phyloP scores from a whole-genome alignment of 129 eudicot species.

The Saussurea involucrata region DNA sequence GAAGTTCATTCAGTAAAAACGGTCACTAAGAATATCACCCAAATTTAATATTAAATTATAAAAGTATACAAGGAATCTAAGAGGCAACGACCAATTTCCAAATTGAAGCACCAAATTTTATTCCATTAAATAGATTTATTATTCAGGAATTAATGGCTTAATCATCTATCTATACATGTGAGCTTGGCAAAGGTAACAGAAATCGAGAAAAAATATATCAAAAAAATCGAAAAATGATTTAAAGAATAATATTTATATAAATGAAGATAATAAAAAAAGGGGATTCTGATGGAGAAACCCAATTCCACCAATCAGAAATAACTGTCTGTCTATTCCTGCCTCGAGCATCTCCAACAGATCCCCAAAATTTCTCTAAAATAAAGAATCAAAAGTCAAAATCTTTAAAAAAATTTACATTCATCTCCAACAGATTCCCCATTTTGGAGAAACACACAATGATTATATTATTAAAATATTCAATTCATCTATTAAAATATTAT shows the following conservation, averaged over 20 bases:
- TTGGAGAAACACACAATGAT: too few species aligned
- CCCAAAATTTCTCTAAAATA: too few species aligned
- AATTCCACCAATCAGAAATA: slow-evolving; percentile 13
- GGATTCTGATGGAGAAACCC: slow-evolving; percentile 19
- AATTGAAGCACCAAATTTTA: background rate
- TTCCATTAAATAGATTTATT: background rate
- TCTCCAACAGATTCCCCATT: too few species aligned
- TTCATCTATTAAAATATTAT: too few species aligned
- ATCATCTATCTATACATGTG: slow-evolving; percentile 1
- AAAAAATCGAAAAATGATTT: slow-evolving; percentile 3
- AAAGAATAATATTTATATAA: background rate
- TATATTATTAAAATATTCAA: too few species aligned
- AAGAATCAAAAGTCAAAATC: too few species aligned
- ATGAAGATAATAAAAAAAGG: too few species aligned
- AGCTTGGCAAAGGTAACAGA: slow-evolving; percentile 8
- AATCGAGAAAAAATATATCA: slow-evolving; percentile 11
- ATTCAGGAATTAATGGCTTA: background rate
- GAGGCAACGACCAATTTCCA: slow-evolving; percentile 13
- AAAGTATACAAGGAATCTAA: too few species aligned
- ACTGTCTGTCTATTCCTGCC: too few species aligned
- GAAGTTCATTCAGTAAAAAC: slow-evolving; percentile 10
- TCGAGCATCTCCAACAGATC: too few species aligned
- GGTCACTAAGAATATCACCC: background rate
- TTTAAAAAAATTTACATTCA: too few species aligned
- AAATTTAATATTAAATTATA: background rate